Evolutionary conservation across 108 stramenopile species (phyloP), one percentile per base, ranked within the genome.

Genomic region (Skeletonema menzelii): DNA sequence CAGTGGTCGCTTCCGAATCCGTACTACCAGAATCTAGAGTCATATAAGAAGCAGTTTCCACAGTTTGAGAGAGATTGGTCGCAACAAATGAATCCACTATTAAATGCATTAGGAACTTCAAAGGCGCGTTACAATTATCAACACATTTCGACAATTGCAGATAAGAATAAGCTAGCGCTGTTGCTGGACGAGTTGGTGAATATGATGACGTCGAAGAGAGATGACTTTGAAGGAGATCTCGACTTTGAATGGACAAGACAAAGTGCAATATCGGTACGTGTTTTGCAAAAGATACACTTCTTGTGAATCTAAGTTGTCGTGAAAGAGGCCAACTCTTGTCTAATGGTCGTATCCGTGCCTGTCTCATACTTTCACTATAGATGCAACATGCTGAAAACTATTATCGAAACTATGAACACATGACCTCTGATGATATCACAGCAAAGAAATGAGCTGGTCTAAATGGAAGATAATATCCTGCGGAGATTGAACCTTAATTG

Each of bases 341-440:
- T 37, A 60, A 60, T 8, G 5, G 34, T 10, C 8, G 34, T 35
- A 6, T 35, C 34, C 8, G 8, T 35, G 34, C 4, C 17, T 22
- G 4, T 32, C 20, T 22, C 11, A 57, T 40, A 49, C 20, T 60
- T 37, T 60, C 59, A 60, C 28, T 32, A n/a, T 60, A 60, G 65
- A 65, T 65, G 65, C 65, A 65, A 65, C 65, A 56, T 27, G 65
- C 65, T n/a, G 65, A 65, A 40, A 65, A 65, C 55, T 65, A 65
- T 19, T 65, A 65, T 40, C 65, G 65, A 53, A 65, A 65, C 11
- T 65, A 65, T 49, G 59, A 60, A 60, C 28, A 60, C 35, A 59
- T 59, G 58, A 27, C 58, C 2, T 13, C 37, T 37, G n/a, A 34
- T 17, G 59, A 60, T 14, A 56, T 56, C 13, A 17, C 53, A n/a